Percentiles rank a stretch among this genome's conserved stretches.
Conservation (phyloP, 2,329 filamentous ascomycete genomes). For the Colletotrichum salicis region DNA sequence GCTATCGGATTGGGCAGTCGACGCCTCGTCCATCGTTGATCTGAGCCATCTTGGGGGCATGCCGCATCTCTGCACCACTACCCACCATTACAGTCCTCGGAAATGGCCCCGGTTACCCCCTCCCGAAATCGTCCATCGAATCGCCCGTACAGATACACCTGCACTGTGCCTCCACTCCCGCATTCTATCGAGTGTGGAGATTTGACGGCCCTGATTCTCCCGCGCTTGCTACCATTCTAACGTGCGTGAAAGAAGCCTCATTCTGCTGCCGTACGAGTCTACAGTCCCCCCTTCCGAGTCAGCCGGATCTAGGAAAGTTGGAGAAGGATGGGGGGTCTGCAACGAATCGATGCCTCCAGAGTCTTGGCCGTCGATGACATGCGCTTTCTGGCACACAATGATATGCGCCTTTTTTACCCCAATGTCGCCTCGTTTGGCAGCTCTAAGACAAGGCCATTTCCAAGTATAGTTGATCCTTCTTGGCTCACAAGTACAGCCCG, state of each 20-base stretch:
- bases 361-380: conserved; percentile 22
- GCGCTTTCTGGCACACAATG: not conserved
- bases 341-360: conserved; percentile 14
- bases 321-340: conserved; percentile 13
- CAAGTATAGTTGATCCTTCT: conserved; percentile 32
- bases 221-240: conserved; percentile 21
- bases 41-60: conserved; percentile 1
- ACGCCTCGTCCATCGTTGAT: conserved; percentile 3
- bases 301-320: conserved; percentile 25
- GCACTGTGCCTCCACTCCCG: conserved; percentile 35
- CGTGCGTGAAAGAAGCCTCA: conserved; percentile 14
- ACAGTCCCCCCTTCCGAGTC: conserved; percentile 29
- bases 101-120: conserved; percentile 21
- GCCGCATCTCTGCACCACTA: conserved; percentile 19
- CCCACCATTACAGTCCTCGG: conserved; percentile 22
- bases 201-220: conserved; percentile 35
- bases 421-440: conserved; percentile 29
- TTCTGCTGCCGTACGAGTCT: conserved; percentile 23
- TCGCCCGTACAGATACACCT: not conserved
- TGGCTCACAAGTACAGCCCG: conserved; percentile 19
- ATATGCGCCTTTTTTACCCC: conserved; percentile 29
- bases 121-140: conserved; percentile 24
- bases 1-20: conserved; percentile 22
- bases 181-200: conserved; percentile 33
- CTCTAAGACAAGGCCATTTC: conserved; percentile 24